Evolutionary conservation across 768 basidiomycete species (phyloP).

Genomic region (Russula sp.): DNA sequence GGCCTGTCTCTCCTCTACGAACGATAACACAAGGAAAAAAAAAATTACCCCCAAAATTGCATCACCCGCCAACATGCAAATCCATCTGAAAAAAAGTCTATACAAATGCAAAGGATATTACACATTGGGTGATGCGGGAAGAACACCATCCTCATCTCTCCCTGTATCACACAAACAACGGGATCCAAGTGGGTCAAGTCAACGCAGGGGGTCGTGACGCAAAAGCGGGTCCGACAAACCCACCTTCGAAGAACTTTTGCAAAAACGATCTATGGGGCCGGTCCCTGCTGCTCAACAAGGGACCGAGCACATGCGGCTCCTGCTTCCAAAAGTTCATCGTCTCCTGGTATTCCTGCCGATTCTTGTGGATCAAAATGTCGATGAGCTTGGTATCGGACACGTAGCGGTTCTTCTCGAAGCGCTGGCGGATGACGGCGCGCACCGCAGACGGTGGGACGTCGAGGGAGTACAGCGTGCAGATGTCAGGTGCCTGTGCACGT

Average conservation of each 20-base stretch:
- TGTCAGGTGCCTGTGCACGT: slow-evolving; percentile 90
- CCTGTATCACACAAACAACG: slow-evolving; percentile 37
- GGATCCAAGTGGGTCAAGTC: slow-evolving; percentile 7
- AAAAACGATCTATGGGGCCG: slow-evolving; percentile 55
- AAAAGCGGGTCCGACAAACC: slow-evolving; percentile 24
- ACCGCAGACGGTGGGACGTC: slow-evolving; percentile 70
- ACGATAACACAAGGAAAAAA: background rate
- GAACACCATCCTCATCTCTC: slow-evolving; percentile 63
- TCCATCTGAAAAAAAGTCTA: slow-evolving; percentile 12
- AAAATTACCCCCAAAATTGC: background rate
- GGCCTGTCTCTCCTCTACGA: background rate
- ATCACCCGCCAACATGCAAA: background rate
- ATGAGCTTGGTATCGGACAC: slow-evolving; percentile 76
- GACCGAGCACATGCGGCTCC: slow-evolving; percentile 69
- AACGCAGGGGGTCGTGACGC: background rate
- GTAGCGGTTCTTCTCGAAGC: slow-evolving; percentile 80
- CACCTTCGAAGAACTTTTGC: slow-evolving; percentile 82
- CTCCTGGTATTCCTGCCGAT: slow-evolving; percentile 86
- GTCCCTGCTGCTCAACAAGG: slow-evolving; percentile 47
- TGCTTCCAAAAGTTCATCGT: slow-evolving; percentile 93
- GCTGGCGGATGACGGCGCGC: slow-evolving; percentile 74
- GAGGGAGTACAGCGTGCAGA: slow-evolving; percentile 74
- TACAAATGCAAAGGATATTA: slow-evolving; percentile 16
- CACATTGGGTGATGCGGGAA: slow-evolving; percentile 37
- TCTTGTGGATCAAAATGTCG: slow-evolving; percentile 81